Base-by-base conservation (phyloP, 441 rosid species). In the Adansonia madagascariensis region DNA sequence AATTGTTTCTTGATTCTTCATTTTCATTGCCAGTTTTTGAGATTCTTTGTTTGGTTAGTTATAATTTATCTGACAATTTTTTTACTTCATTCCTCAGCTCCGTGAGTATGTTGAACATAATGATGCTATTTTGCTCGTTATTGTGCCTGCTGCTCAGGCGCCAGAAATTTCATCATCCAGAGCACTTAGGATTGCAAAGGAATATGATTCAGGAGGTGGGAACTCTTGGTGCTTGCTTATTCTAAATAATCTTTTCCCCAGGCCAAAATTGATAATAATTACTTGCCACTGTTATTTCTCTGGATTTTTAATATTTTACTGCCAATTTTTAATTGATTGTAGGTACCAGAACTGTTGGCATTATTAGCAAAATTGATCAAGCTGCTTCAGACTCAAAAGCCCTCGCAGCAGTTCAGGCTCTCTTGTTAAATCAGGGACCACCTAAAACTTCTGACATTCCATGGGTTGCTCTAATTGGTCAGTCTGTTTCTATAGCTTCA, bases 381-480 rank as follows among this genome's bases (percentile, higher is more conserved):
- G 94, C 94, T 57, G 96, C 94, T 70, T 84, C 93, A 71, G 97
- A 93, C 67, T 76, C 93, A 3, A 93, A 95, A 91, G 94, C 97
- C 56, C 90, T 95, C 73, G 90, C 97, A 60, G 99, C 99, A 15
- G 99, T 95, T 87, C 96, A 90, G 82, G 96, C 96, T 75, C 97
- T 93, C 56, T 84, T 95, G 52, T 80, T 82, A 81, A 95, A 95
- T 74, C 92, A 90, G 86, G 99, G 99, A 50, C 99, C 97, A 10
- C 87, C 97, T 24, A 95, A 90, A 87, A 92, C 99, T 71, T 79
- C 91, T 50, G 98, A 93, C 77, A 93, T 92, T 69, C 95, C 92
- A 5, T 95, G 99, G 99, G 94, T 93, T 86, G 99, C 98, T 75
- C 84, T 95, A 84, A 93, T 95, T 78, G 99, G 98, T 35, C 99